Evolutionary conservation across 2,329 filamentous ascomycete species (phyloP).

Genomic region (Fusarium nanum): DNA sequence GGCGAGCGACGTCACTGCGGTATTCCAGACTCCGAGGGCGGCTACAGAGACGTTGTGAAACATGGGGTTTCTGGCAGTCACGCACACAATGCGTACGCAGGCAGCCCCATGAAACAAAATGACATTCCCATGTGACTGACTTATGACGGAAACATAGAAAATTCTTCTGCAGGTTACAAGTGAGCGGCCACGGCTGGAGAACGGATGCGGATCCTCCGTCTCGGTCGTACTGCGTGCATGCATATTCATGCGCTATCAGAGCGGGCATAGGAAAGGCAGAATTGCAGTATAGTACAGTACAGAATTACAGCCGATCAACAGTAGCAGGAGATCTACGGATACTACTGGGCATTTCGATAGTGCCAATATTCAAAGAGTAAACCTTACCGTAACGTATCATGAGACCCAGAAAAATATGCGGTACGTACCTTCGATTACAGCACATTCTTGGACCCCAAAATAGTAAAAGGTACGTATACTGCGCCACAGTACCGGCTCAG

Average conservation of each 20-base stretch:
- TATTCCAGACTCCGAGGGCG: slow-evolving; percentile 30
- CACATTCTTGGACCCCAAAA: slow-evolving; percentile 40
- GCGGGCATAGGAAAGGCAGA: slow-evolving; percentile 33
- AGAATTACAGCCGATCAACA: slow-evolving; percentile 7
- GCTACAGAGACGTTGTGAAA: slow-evolving; percentile 41
- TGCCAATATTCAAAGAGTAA: slow-evolving; percentile 1
- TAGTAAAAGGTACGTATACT: slow-evolving; percentile 34
- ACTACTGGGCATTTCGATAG: background rate
- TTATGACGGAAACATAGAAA: slow-evolving; percentile 18
- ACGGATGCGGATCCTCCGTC: slow-evolving; percentile 21
- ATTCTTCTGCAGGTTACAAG: slow-evolving; percentile 11
- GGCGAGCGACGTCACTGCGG: slow-evolving; percentile 38
- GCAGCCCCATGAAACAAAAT: slow-evolving; percentile 19
- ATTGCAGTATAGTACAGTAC: background rate
- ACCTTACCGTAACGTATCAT: slow-evolving; percentile 5
- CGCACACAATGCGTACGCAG: slow-evolving; percentile 11
- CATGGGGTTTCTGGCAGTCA: slow-evolving; percentile 39
- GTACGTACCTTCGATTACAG: slow-evolving; percentile 7
- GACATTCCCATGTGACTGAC: slow-evolving; percentile 42
- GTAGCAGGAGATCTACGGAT: slow-evolving; percentile 11
- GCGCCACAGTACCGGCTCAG: slow-evolving; percentile 34
- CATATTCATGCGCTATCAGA: slow-evolving; percentile 27
- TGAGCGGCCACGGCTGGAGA: slow-evolving; percentile 18
- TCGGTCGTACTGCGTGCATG: slow-evolving; percentile 29
- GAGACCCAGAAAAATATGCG: background rate